A percentile compares a stretch with the other conserved stretches of the same genome.
These are phyloP conservation scores for Trypanosoma mega DNA, from an alignment of 208 protist genomes.

Conservation along the genomic window DNA sequence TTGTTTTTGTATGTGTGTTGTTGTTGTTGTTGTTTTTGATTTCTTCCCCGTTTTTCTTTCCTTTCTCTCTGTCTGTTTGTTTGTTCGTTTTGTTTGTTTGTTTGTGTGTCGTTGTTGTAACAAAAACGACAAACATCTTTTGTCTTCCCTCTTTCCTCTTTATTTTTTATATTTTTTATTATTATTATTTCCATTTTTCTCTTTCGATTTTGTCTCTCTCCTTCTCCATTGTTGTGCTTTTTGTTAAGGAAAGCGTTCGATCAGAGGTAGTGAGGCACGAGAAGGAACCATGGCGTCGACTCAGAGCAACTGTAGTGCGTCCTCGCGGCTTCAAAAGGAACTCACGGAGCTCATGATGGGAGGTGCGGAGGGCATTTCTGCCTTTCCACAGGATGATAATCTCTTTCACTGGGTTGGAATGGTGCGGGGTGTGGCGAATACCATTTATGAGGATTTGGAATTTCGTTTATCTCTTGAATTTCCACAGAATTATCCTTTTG, in stretches of 20 bases:
- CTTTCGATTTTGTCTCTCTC: background rate
- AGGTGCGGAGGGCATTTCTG: conserved; percentile 86
- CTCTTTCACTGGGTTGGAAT: conserved; percentile 93
- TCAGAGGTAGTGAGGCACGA: background rate
- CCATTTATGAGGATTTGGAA: conserved; percentile 91
- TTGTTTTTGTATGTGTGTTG: conserved; percentile 7
- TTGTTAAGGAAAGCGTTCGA: background rate
- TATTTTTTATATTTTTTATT: background rate
- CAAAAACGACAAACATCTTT: background rate
- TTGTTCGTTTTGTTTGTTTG: conserved; percentile 4
- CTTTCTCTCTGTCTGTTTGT: conserved; percentile 6
- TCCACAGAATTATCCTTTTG: conserved; percentile 93
- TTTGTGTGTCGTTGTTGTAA: too few relatives aligned
- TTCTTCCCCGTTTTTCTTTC: conserved; percentile 8
- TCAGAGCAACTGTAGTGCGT: conserved; percentile 40
- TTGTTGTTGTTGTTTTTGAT: conserved; percentile 9
- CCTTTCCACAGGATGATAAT: conserved; percentile 94
- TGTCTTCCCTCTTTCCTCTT: background rate
- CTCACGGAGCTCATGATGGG: conserved; percentile 94
- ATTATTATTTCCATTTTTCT: conserved; percentile 4
- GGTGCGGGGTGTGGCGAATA: conserved; percentile 79
- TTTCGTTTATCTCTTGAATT: conserved; percentile 93
- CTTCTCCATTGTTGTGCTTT: background rate
- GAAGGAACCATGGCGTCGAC: conserved; percentile 3
- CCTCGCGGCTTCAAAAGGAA: conserved; percentile 90